Evolutionary conservation across 2,329 filamentous ascomycete species (phyloP), one percentile per base, ranked within the genome.

Genomic region (Coniochaeta ligniaria): DNA sequence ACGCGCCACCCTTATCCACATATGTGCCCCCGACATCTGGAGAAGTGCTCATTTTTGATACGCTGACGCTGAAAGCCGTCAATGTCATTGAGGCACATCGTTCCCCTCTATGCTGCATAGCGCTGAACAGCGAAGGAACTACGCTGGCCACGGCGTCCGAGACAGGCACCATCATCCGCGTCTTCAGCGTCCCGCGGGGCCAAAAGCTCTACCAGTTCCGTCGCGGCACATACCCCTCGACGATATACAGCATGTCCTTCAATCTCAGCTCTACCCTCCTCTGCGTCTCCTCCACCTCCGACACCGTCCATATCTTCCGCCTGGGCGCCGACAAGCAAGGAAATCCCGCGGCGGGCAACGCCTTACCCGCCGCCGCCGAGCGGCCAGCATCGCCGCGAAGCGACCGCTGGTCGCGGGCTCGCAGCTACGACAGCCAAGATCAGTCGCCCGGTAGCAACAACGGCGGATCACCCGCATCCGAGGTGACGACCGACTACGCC

Each of bases 241-340:
- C 91, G 45, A 99, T 99, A 67, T 97, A 93, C 77, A 96, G 92
- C 83, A 97, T 99, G 92, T 96, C 93, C 1, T 99, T 99, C 77
- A 99, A 99, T 74, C 87, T 92, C 57, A 92, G 90, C 62, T 96
- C 93, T 2, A 96, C 93, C 1, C 80, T 99, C 12, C 84, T 99
- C 38, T 97, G 93, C 70, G 93, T 99, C 45, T 98, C 95, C 6
- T 98, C 94, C 3, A 93, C 92, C 1, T 96, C 93, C 0, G 95
- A 99, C 70, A 99, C 95, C 0, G 89, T 99, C 11, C 95, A 99
- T 72, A 92, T 99, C 58, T 99, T 99, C 78, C 91, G 93, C 60
- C 81, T 99, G 22, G 80, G 79, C 59, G 79, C 75, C 59, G 80
- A 83, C 54, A 74, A 76, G 65, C 57, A 47, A 35, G 57, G 57